Evolutionary conservation across 805 yeast genomes (phyloP), one percentile per base, ranked within the genome.

Genomic region (Nakazawaea anatomiae): DNA sequence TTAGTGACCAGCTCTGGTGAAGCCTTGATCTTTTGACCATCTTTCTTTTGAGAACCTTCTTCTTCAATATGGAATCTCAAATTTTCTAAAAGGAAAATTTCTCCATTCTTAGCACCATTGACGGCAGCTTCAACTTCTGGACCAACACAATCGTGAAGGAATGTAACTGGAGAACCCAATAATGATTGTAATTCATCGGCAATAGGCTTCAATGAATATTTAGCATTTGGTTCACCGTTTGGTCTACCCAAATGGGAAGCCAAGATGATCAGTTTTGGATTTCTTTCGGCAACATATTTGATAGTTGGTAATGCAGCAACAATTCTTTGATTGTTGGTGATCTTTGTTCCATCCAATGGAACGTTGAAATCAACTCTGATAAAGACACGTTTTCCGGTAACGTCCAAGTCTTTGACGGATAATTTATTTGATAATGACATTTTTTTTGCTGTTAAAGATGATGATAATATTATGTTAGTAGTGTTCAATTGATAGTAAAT

Each of bases 231-330:
- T 75, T 89, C 90, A 70, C 99, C 99, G 71, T 94, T 94, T 73
- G 99, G 99, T 79, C 99, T 90, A 68, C 99, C 99, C 71, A 94
- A 81, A 73, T 94, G 99, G 55, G 98, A 91, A 59, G 97, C 98
- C 63, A 94, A 82, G 61, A 94, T 77, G 60, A 94, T 85, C 60
- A 83, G 89, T 80, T 86, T 89, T 68, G 99, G 96, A 66, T 87
- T 81, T 61, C 92, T 85, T 68, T 88, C 92, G 69, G 87, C 76
- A 50, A 92, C 97, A 72, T 92, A 94, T 75, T 95, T 73, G 77
- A 94, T 94, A 62, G 99, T 92, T 72, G 99, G 99, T 65, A 95
- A 76, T 61, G 99, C 99, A 70, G 99, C 99, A 65, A 91, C 98
- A 68, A 94, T 94, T 78, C 99, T 87, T 79, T 94, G 98, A 80